Evolutionary conservation across 2,329 filamentous ascomycete species (phyloP).

Genomic region (Claviceps lovelessii): DNA sequence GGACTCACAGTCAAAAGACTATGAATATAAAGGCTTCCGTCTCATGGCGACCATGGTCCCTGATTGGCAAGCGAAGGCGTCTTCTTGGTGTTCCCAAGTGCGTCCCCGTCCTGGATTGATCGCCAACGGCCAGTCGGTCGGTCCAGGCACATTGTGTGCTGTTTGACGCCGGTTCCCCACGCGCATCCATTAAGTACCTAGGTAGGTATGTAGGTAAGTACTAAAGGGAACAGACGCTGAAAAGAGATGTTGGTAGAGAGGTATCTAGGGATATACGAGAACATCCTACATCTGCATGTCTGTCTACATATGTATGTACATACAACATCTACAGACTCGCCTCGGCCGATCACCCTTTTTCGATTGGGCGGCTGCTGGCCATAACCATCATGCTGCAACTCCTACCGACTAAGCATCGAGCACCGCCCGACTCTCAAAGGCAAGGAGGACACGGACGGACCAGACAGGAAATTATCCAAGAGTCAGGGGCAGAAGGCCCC

Average conservation of each 20-base stretch:
- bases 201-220: too few species aligned
- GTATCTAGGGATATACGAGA: too few species aligned
- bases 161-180: background rate
- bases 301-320: too few species aligned
- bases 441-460: background rate
- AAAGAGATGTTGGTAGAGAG: too few species aligned
- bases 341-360: background rate
- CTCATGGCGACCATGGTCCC: background rate
- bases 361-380: background rate
- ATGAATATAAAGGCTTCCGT: background rate
- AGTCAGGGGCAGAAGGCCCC: slow-evolving; percentile 1
- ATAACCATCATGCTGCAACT: background rate
- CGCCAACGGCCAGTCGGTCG: background rate
- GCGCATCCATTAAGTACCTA: background rate
- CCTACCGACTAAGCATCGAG: background rate
- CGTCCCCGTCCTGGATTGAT: too few species aligned
- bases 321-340: too few species aligned
- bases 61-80: background rate
- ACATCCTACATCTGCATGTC: too few species aligned
- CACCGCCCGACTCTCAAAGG: background rate
- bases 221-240: too few species aligned
- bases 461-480: slow-evolving; percentile 5
- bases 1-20: background rate
- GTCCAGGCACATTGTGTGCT: background rate
- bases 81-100: background rate